Conservation (phyloP, 2,329 filamentous ascomycete species). For the Ascochyta koolunga region DNA sequence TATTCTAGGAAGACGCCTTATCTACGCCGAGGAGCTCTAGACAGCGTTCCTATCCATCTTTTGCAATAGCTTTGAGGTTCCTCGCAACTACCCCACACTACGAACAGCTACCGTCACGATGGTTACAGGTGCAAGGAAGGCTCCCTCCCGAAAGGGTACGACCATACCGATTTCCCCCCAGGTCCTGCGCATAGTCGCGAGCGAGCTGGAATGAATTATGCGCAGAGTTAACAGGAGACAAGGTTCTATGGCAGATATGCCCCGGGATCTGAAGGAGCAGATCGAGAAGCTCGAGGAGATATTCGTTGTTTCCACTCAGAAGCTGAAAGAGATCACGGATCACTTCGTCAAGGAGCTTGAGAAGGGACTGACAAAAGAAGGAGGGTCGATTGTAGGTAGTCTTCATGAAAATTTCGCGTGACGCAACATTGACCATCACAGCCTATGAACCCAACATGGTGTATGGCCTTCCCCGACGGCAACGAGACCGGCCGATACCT, state of each 20-base stretch:
- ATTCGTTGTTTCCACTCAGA: conserved; percentile 78
- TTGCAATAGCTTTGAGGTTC: conserved; percentile 1
- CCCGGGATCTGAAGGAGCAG: conserved; percentile 79
- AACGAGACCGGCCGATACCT: conserved; percentile 86
- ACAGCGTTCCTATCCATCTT: background rate
- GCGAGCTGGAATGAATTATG: conserved; percentile 2
- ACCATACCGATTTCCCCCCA: conserved; percentile 28
- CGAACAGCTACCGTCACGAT: conserved; percentile 53
- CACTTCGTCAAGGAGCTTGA: conserved; percentile 89
- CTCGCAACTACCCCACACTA: background rate
- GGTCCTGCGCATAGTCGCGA: conserved; percentile 3
- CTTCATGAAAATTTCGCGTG: conserved; percentile 50
- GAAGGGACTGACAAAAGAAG: conserved; percentile 85
- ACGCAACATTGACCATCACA: conserved; percentile 78
- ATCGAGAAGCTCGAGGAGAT: conserved; percentile 83
- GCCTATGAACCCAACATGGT: conserved; percentile 99
- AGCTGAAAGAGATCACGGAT: conserved; percentile 86
- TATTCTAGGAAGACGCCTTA: background rate
- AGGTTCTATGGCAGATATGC: conserved; percentile 93
- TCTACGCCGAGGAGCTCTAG: background rate
- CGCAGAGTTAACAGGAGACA: conserved; percentile 21
- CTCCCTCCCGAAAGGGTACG: conserved; percentile 76
- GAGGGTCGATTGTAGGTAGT: conserved; percentile 83
- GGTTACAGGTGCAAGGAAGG: conserved; percentile 69
- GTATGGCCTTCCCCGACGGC: conserved; percentile 87